Evolutionary conservation across 2,329 filamentous ascomycete species (phyloP), one percentile per base, ranked within the genome.

Genomic region (Thermothelomyces thermophilus): DNA sequence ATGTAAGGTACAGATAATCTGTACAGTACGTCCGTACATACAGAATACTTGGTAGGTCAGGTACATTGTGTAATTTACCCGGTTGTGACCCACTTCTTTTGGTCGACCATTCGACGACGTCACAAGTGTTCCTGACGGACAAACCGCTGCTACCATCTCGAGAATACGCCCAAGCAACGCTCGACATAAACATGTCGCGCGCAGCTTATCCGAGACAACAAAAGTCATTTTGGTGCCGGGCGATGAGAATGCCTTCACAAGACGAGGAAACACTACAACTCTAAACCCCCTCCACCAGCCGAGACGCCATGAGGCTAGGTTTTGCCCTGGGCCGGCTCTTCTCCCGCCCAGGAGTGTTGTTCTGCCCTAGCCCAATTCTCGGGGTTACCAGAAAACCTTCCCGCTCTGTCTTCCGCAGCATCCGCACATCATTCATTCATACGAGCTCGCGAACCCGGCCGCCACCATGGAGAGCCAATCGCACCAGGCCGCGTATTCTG

Each of bases 241-340:
- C 50, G 10, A 47, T 31, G 47, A 56, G 50, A 51, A 56, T 59
- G 56, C 48, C 34, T 41, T 28, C 40, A 40, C 43, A 30, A 17
- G 28, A 16, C 36, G 43, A 16, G 17, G 16, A 43, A 43, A 42
- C 24, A 51, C 37, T 40, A 17, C 4, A n/a, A 46, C n/a, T 42
- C 28, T 37, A 40, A 34, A 33, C 9, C 39, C 48, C 33, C 16
- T 41, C 41, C 48, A 33, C 35, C 33, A 46, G 41, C 41, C 41
- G 51, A 54, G 46, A 52, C 57, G 54, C 53, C 49, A 61, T 61
- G 59, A 56, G 55, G 36, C 42, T 55, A 50, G 50, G 49, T 52
- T 42, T 55, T 41, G 37, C 50, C 20, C 16, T 60, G 9, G 50
- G 55, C 45, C 59, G 58, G 30, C 52, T 59, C 45, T 51, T 52